A percentile compares a stretch with the other conserved stretches of the same genome.
These are phyloP conservation scores for Medicago lupulina DNA, from an alignment of 306 rosid genomes.

Conservation along the genomic window DNA sequence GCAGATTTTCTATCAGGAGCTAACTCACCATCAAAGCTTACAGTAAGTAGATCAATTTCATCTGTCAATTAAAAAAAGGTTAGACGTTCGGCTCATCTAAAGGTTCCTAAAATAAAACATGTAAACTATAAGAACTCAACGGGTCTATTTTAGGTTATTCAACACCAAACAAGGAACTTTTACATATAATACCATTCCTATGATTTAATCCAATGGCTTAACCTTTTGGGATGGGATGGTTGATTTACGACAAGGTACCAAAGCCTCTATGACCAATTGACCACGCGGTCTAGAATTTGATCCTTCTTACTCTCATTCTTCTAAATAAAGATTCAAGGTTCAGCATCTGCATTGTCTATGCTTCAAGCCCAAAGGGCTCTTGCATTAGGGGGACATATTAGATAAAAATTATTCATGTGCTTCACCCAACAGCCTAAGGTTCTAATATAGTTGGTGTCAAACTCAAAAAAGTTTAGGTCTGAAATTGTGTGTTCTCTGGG, in stretches of 20 bases:
- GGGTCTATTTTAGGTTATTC: conserved; percentile 30
- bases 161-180: conserved; percentile 40
- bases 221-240: background rate
- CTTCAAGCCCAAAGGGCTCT: background rate
- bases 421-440: background rate
- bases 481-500: no score
- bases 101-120: conserved; percentile 26
- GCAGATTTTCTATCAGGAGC: conserved; percentile 94
- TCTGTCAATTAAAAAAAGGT: conserved; percentile 58
- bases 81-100: conserved; percentile 39
- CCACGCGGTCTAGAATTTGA: background rate
- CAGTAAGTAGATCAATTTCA: conserved; percentile 89
- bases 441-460: background rate
- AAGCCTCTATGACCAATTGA: conserved; percentile 11
- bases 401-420: conserved; percentile 1
- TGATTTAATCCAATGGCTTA: conserved; percentile 4
- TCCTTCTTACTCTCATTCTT: conserved; percentile 28
- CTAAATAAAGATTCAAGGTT: conserved; percentile 2
- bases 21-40: conserved; percentile 82
- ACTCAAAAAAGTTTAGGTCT: no score
- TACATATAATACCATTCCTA: conserved; percentile 4
- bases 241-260: background rate
- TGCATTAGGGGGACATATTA: background rate
- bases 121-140: conserved; percentile 38
- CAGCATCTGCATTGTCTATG: background rate